These are phyloP conservation scores for Sarocladium strictum DNA, from an alignment of 2,329 filamentous ascomycete species.

Conservation along the genomic window DNA sequence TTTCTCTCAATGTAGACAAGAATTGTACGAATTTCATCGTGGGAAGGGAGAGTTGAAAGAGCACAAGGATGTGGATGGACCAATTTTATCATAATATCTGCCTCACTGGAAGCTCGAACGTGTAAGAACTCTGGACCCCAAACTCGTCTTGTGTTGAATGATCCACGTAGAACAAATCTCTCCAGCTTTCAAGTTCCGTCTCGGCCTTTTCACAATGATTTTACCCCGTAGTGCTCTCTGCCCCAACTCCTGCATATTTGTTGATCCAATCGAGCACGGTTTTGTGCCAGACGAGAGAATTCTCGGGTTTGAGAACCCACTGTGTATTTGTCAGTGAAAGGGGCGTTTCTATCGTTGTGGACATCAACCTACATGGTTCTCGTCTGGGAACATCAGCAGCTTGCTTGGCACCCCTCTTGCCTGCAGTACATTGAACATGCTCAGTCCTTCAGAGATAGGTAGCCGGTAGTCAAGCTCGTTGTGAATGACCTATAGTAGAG, in stretches of 20 bases:
- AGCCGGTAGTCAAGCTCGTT: slow-evolving; percentile 86
- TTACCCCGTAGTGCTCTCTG: slow-evolving; percentile 16
- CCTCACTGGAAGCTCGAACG: too few species aligned
- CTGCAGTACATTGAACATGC: slow-evolving; percentile 83
- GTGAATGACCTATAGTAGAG: slow-evolving; percentile 58
- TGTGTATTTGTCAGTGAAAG: slow-evolving; percentile 18
- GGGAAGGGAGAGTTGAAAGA: too few species aligned
- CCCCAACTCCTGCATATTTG: slow-evolving; percentile 46
- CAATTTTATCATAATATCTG: too few species aligned
- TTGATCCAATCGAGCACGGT: slow-evolving; percentile 78
- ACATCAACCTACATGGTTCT: slow-evolving; percentile 51
- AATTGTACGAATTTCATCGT: too few species aligned
- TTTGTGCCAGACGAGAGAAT: slow-evolving; percentile 82
- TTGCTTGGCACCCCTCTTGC: slow-evolving; percentile 67
- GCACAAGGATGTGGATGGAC: too few species aligned
- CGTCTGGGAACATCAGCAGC: slow-evolving; percentile 76
- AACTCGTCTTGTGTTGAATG: too few species aligned
- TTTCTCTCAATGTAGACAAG: too few species aligned
- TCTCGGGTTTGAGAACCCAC: slow-evolving; percentile 89
- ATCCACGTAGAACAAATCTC: too few species aligned
- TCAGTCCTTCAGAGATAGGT: slow-evolving; percentile 76
- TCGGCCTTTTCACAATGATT: background rate
- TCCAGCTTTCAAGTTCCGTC: too few species aligned
- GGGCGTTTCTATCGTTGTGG: too few species aligned
- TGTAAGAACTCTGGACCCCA: too few species aligned